Evolutionary conservation across 2,329 filamentous ascomycete species (phyloP).

Genomic region (Sphaerulina populicola): DNA sequence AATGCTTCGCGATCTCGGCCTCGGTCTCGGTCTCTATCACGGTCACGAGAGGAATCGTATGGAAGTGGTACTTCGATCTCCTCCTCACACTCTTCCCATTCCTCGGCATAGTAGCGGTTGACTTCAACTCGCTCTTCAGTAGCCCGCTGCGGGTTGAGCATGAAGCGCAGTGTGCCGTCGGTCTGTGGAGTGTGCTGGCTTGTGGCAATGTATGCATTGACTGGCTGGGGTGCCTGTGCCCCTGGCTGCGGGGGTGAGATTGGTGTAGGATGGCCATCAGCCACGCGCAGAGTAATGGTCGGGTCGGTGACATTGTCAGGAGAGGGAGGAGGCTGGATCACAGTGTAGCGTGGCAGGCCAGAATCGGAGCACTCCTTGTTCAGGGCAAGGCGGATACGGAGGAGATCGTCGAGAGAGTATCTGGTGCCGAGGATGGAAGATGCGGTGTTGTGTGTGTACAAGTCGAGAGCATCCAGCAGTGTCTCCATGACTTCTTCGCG

Average conservation of each 20-base stretch:
- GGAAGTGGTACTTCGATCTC: slow-evolving; percentile 56
- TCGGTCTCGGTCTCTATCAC: slow-evolving; percentile 19
- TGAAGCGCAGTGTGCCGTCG: slow-evolving; percentile 71
- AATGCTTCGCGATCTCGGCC: slow-evolving; percentile 5
- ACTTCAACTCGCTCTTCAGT: slow-evolving; percentile 61
- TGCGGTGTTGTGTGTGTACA: slow-evolving; percentile 77
- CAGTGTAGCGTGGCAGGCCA: slow-evolving; percentile 54
- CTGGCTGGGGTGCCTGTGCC: slow-evolving; percentile 18
- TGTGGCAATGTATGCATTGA: slow-evolving; percentile 9
- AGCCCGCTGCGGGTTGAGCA: slow-evolving; percentile 72
- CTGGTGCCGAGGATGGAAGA: slow-evolving; percentile 64
- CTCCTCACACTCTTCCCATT: slow-evolving; percentile 67
- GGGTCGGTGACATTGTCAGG: slow-evolving; percentile 31
- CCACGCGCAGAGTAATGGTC: slow-evolving; percentile 25
- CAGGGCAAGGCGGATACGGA: slow-evolving; percentile 75
- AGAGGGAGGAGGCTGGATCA: slow-evolving; percentile 23
- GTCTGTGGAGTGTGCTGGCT: slow-evolving; percentile 23
- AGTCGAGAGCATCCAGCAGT: slow-evolving; percentile 78
- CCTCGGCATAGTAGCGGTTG: slow-evolving; percentile 59
- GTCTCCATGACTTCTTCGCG: slow-evolving; percentile 57
- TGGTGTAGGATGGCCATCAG: slow-evolving; percentile 32
- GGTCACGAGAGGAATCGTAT: slow-evolving; percentile 17
- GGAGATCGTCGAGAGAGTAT: slow-evolving; percentile 68
- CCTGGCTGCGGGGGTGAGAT: slow-evolving; percentile 28
- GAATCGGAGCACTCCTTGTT: slow-evolving; percentile 68